Evolutionary conservation across 1,284 basidiomycete genomes (phyloP).

Genomic region (Moesziomyces aphidis): DNA sequence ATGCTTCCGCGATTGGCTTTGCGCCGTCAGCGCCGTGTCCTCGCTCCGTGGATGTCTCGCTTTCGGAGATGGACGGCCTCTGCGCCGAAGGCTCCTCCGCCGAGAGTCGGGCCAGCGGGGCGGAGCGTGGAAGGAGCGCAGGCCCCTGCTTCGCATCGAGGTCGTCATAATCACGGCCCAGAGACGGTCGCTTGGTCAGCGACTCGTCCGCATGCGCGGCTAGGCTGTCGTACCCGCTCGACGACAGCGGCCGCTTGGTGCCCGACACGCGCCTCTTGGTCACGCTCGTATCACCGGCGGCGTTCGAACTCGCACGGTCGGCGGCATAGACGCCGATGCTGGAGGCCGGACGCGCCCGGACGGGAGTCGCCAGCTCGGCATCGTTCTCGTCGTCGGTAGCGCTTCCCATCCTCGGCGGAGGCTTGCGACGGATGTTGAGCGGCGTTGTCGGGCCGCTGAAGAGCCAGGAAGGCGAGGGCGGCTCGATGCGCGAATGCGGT

Average conservation of each 20-base stretch:
- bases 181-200: constrained; percentile 27
- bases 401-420: constrained; percentile 11
- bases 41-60: constrained; percentile 36
- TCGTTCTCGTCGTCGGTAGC: constrained; percentile 5
- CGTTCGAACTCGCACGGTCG: background rate
- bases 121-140: constrained; percentile 12
- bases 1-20: background rate
- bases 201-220: constrained; percentile 10
- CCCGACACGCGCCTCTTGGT: constrained; percentile 23
- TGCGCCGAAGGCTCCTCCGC: constrained; percentile 8
- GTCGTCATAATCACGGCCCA: constrained; percentile 9
- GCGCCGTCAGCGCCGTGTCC: constrained; percentile 12
- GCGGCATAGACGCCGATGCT: constrained; percentile 17
- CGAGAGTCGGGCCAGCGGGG: constrained; percentile 11
- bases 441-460: constrained; percentile 28
- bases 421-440: constrained; percentile 42
- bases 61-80: constrained; percentile 30
- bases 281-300: background rate
- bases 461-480: constrained; percentile 19
- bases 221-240: constrained; percentile 5
- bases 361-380: constrained; percentile 6
- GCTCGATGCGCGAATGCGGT: constrained; percentile 5
- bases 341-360: constrained; percentile 16
- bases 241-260: constrained; percentile 23
- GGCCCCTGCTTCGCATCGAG: background rate